A percentile compares a stretch with the other conserved stretches of the same genome.
These are phyloP conservation scores for Rhypophila decipiens DNA, from an alignment of 495 filamentous ascomycete species.

Conservation along the genomic window DNA sequence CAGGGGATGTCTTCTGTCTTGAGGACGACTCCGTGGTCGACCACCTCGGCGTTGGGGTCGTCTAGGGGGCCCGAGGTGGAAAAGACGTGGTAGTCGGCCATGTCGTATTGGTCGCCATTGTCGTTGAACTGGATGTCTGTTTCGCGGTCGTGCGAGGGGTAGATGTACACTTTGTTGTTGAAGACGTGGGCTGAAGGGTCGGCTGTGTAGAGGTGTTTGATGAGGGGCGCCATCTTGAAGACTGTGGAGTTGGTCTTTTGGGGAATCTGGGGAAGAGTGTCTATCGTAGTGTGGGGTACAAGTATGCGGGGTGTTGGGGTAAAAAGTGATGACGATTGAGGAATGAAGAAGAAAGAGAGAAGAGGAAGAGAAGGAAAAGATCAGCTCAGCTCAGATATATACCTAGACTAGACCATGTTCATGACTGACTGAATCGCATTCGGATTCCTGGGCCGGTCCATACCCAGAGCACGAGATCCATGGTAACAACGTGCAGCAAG, in stretches of 20 bases:
- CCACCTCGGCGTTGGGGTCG: conserved; percentile 43
- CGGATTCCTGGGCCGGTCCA: no score
- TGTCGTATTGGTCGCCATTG: conserved; percentile 78
- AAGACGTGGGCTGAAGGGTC: conserved; percentile 64
- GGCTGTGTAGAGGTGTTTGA: conserved; percentile 64
- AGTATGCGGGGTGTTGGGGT: not conserved
- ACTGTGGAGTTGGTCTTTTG: not conserved
- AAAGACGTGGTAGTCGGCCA: conserved; percentile 66
- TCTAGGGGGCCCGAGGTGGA: conserved; percentile 40
- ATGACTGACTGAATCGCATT: no score
- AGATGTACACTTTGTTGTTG: conserved; percentile 56
- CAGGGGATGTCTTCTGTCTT: conserved; percentile 51
- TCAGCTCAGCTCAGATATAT: not conserved
- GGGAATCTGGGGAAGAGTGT: conserved; percentile 4
- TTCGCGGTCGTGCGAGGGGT: conserved; percentile 60
- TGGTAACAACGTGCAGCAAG: no score
- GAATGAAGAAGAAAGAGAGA: not conserved
- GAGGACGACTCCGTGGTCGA: conserved; percentile 55
- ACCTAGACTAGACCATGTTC: no score
- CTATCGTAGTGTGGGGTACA: conserved; percentile 1
- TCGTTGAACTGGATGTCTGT: conserved; percentile 61
- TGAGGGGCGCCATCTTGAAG: conserved; percentile 41
- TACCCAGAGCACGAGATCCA: no score
- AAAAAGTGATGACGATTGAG: not conserved
- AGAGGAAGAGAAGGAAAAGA: not conserved